Conservation (phyloP, 1,284 basidiomycete species). For the Fomitopsis schrenkii region DNA sequence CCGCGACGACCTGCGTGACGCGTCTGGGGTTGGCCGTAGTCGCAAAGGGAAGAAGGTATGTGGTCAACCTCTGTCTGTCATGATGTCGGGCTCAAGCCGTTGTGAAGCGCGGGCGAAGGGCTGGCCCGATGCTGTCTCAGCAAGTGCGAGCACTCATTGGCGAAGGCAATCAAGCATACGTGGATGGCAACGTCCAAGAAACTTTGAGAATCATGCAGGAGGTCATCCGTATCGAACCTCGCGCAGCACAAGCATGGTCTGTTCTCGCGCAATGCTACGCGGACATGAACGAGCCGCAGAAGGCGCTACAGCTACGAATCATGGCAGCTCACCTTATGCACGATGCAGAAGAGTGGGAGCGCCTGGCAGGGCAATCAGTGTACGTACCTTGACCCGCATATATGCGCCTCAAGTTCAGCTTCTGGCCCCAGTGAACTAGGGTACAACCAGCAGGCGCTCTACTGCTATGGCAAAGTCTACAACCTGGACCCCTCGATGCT, state of each 20-base stretch:
- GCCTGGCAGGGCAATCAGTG: constrained; percentile 75
- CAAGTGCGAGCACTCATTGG: constrained; percentile 83
- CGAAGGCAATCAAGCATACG: constrained; percentile 85
- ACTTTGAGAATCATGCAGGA: constrained; percentile 85
- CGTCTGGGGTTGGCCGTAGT: constrained; percentile 62
- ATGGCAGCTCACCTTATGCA: constrained; percentile 88
- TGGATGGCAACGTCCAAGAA: constrained; percentile 63
- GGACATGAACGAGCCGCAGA: constrained; percentile 64
- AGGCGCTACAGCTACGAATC: constrained; percentile 81
- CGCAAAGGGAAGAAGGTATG: constrained; percentile 42
- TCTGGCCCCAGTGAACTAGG: constrained; percentile 51
- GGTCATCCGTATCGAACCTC: constrained; percentile 91
- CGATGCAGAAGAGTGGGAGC: constrained; percentile 86
- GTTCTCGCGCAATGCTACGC: constrained; percentile 81
- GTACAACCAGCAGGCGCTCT: constrained; percentile 82
- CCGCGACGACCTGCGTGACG: constrained; percentile 64
- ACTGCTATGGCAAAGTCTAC: constrained; percentile 87
- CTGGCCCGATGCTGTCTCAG: constrained; percentile 64
- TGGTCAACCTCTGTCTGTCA: background rate
- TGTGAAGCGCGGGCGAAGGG: constrained; percentile 32
- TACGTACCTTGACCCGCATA: constrained; percentile 28
- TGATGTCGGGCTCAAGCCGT: background rate
- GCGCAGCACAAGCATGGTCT: constrained; percentile 81
- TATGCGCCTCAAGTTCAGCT: background rate
- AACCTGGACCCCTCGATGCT: constrained; percentile 79